Evolutionary conservation across 169 alveolate species (phyloP).

Genomic region (Babesia caballi): DNA sequence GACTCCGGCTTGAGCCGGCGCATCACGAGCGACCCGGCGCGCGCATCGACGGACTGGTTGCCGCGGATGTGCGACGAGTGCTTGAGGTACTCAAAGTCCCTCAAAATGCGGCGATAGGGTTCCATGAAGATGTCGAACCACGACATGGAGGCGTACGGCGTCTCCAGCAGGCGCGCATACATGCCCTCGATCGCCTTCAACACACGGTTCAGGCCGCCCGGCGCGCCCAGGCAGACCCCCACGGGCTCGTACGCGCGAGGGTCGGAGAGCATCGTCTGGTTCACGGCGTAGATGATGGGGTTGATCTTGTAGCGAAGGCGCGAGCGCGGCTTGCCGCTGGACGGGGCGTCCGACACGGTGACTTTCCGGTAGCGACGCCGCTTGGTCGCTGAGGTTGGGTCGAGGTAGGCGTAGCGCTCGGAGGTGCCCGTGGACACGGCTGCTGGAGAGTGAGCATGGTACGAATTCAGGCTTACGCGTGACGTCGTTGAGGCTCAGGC

Average conservation of each 20-base stretch:
- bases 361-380: neutral
- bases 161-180: neutral
- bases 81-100: neutral
- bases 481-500: neutral
- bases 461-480: neutral
- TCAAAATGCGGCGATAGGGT: neutral
- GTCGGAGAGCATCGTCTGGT: neutral
- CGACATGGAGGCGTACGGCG: neutral
- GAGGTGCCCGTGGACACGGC: neutral
- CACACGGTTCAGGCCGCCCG: neutral
- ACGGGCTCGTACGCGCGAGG: neutral
- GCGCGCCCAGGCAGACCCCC: neutral
- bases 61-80: neutral
- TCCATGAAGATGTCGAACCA: neutral
- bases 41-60: neutral
- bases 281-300: conserved; percentile 5
- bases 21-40: neutral
- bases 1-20: neutral
- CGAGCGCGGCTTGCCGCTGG: neutral
- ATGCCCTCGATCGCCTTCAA: neutral
- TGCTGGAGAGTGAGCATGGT: neutral
- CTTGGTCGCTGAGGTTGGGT: neutral
- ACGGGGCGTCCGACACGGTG: neutral
- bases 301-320: neutral
- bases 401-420: neutral